phyloP scores from a whole-genome alignment of 352 stramenopile genomes.

The Globisporangium cylindrosporum region DNA sequence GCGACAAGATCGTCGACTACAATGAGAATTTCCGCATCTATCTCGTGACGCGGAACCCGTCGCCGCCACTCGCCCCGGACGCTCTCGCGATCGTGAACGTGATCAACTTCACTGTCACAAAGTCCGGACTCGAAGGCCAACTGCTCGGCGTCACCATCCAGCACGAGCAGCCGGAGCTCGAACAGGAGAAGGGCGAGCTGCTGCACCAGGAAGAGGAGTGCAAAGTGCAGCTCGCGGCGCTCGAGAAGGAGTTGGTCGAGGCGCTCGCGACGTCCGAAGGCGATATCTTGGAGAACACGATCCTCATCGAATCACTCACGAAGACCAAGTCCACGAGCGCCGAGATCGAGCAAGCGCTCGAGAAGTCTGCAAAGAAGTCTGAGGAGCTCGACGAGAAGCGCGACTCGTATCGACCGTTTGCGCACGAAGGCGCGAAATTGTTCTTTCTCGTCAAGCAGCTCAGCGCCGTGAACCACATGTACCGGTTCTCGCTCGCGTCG shows the following conservation, averaged over 20 bases:
- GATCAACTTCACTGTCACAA: conserved; percentile 96
- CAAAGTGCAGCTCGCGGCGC: conserved; percentile 90
- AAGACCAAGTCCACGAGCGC: conserved; percentile 91
- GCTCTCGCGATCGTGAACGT: conserved; percentile 88
- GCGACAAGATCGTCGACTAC: conserved; percentile 94
- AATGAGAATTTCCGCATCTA: conserved; percentile 94
- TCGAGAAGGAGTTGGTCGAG: conserved; percentile 94
- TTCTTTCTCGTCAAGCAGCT: conserved; percentile 94
- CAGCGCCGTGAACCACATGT: conserved; percentile 93
- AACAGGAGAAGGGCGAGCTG: conserved; percentile 91
- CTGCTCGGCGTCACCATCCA: conserved; percentile 93
- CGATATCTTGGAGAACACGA: conserved; percentile 94
- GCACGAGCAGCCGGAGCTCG: conserved; percentile 92
- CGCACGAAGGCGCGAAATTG: conserved; percentile 84
- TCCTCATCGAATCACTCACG: conserved; percentile 93
- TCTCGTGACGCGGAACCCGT: conserved; percentile 90
- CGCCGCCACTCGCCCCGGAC: conserved; percentile 85
- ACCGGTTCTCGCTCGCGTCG: conserved; percentile 91
- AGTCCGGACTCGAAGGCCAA: conserved; percentile 91
- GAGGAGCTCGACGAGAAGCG: conserved; percentile 92
- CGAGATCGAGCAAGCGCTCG: conserved; percentile 89
- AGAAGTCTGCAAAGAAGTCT: conserved; percentile 86
- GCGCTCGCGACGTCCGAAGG: conserved; percentile 91
- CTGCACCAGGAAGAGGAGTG: conserved; percentile 92
- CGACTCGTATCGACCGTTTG: conserved; percentile 89